Evolutionary conservation across 2,329 filamentous ascomycete genomes (phyloP), one percentile per base, ranked within the genome.

Genomic region (Botryotinia calthae): DNA sequence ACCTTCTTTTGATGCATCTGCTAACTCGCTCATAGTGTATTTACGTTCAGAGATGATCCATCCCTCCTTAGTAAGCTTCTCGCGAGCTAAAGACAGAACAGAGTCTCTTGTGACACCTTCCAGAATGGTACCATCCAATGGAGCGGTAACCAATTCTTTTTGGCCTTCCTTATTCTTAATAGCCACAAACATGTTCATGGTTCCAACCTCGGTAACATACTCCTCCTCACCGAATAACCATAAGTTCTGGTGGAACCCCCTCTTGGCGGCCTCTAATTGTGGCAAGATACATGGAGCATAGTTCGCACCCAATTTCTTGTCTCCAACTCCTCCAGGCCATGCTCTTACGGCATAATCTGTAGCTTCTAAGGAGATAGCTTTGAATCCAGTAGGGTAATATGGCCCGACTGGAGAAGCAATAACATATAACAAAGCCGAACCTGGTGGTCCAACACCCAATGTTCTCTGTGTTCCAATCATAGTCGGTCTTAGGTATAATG

Each of bases 251-350:
- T 98, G 95, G 87, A 95, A 97, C 34, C 96, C 96, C 72, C 94
- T 90, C 82, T 90, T 92, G 63, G 94, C 94, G 59, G 96, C 96
- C 84, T 97, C 89, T 79, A 96, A 89, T 84, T 99, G 96, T 28
- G 96, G 96, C n/a, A 98, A 86, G 79, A 99, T 95, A 85, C 96
- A 98, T 9, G 96, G 96, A n/a, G 96, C 96, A 82, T 99, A 99
- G 88, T 99, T 99, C 80, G 95, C 96, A 75, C 96, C 96, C 48
- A 99, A 90, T 86, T 99, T 99, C 89, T 96, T 97, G 86, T 98
- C 94, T 79, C 96, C 96, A 46, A 98, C 95, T 81, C 96, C 96
- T 74, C 96, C 96, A 64, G 96, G 96, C 96, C 96, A 99, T 73
- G 96, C 96, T 77, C 96, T 94, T 75, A 98, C 94, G 72, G 95